A percentile compares a stretch with the other conserved stretches of the same genome.
Conservation (phyloP, 1,139 yeast genomes). For the Hyphopichia burtonii region DNA sequence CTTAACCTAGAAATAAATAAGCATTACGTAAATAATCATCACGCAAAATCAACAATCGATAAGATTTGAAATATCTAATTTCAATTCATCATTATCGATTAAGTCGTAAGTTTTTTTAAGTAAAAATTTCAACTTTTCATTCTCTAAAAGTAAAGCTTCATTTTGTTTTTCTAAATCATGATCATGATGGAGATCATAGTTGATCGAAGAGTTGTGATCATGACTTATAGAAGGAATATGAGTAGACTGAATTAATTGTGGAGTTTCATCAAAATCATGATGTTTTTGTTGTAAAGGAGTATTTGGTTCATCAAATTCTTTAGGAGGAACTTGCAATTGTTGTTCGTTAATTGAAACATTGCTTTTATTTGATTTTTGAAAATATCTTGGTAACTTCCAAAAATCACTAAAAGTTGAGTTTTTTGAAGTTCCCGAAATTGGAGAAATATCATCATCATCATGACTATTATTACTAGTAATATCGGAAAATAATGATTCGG, state of each 20-base stretch:
- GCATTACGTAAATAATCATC: not conserved
- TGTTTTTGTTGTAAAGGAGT: conserved; percentile 2
- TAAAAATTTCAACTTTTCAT: conserved; percentile 23
- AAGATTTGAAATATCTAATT: conserved; percentile 1
- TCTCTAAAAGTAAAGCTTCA: conserved; percentile 16
- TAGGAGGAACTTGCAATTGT: not conserved
- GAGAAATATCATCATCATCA: conserved; percentile 2
- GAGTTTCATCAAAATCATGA: conserved; percentile 1
- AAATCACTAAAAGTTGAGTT: conserved; percentile 3
- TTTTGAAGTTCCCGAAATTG: not conserved
- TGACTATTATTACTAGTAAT: conserved; percentile 9
- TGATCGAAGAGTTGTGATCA: not conserved
- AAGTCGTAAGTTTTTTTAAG: conserved; percentile 24
- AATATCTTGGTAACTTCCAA: conserved; percentile 6
- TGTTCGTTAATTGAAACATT: not conserved
- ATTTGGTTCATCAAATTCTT: conserved; percentile 3
- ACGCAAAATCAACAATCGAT: not conserved
- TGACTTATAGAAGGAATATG: not conserved
- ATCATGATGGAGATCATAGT: conserved; percentile 1
- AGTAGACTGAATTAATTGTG: conserved; percentile 3
- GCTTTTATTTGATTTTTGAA: not conserved
- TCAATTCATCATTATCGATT: conserved; percentile 16
- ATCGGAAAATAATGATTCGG: conserved; percentile 17
- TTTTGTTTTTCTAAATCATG: conserved; percentile 6
- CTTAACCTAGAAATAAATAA: not conserved